Evolutionary conservation across 306 rosid species (phyloP).

Genomic region (Lupinus albus): DNA sequence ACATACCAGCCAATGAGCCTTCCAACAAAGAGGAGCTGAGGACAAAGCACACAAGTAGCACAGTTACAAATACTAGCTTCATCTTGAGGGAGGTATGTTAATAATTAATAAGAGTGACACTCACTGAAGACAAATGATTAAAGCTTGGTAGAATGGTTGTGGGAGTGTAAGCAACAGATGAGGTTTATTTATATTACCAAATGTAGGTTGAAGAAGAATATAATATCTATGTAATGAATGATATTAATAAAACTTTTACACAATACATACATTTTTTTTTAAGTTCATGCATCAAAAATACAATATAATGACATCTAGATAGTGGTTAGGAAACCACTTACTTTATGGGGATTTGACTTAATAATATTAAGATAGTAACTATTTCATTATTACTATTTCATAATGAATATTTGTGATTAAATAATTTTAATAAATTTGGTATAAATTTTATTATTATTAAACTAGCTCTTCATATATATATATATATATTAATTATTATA

Average conservation of each 20-base stretch:
- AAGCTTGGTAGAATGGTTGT: slow-evolving; percentile 20
- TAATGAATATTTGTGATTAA: no score
- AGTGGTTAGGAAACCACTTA: no score
- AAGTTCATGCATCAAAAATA: background rate
- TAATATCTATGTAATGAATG: background rate
- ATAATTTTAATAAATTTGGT: no score
- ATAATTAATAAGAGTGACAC: slow-evolving; percentile 7
- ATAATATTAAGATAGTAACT: no score
- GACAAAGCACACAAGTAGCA: slow-evolving; percentile 62
- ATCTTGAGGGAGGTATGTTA: slow-evolving; percentile 40
- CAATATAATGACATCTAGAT: slow-evolving; percentile 46
- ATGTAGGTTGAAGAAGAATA: slow-evolving; percentile 6
- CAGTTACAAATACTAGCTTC: slow-evolving; percentile 54
- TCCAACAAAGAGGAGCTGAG: slow-evolving; percentile 58
- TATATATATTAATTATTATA: no score
- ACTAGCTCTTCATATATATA: no score
- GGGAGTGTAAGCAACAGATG: background rate
- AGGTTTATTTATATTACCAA: slow-evolving; percentile 41
- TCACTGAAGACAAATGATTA: background rate
- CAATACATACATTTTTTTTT: no score
- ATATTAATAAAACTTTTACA: no score
- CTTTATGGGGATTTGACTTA: no score
- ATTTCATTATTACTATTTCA: no score
- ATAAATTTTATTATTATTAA: no score
- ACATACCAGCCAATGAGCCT: slow-evolving; percentile 55